Evolutionary conservation across 768 basidiomycete species (phyloP).

Genomic region (Lepiota brunneoincarnata): DNA sequence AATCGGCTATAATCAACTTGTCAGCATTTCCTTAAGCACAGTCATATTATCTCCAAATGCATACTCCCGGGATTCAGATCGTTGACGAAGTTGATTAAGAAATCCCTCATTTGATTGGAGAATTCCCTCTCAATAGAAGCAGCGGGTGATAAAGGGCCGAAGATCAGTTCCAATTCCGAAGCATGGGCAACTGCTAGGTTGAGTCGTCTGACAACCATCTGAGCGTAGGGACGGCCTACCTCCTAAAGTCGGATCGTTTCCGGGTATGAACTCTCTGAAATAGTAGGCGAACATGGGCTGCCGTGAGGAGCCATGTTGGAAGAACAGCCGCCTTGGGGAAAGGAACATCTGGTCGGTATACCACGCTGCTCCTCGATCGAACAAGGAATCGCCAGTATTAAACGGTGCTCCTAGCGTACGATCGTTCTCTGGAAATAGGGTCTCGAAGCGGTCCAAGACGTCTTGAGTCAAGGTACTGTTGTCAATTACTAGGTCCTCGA

Average conservation of each 20-base stretch:
- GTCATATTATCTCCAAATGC: conserved; percentile 15
- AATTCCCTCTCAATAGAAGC: conserved; percentile 41
- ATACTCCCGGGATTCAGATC: conserved; percentile 55
- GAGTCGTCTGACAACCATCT: not conserved
- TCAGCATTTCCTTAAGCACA: not conserved
- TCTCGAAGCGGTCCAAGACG: conserved; percentile 36
- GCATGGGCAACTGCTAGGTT: conserved; percentile 40
- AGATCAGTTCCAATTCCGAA: conserved; percentile 46
- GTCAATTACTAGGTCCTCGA: conserved; percentile 48
- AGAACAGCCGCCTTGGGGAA: conserved; percentile 46
- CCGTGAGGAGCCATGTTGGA: conserved; percentile 41
- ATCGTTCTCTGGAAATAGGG: conserved; percentile 47
- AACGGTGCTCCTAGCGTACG: conserved; percentile 46
- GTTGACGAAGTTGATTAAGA: conserved; percentile 55
- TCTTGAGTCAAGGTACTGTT: conserved; percentile 43
- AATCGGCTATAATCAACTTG: conserved; percentile 30
- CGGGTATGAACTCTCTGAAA: conserved; percentile 58
- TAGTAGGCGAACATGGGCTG: conserved; percentile 54
- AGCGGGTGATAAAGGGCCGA: conserved; percentile 40
- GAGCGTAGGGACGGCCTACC: conserved; percentile 27
- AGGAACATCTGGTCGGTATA: conserved; percentile 61
- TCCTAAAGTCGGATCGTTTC: conserved; percentile 43
- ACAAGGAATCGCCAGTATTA: conserved; percentile 58
- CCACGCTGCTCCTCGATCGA: conserved; percentile 54
- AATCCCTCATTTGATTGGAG: conserved; percentile 45